Evolutionary conservation across 2,329 filamentous ascomycete species (phyloP).

Genomic region (Exophiala sideris): DNA sequence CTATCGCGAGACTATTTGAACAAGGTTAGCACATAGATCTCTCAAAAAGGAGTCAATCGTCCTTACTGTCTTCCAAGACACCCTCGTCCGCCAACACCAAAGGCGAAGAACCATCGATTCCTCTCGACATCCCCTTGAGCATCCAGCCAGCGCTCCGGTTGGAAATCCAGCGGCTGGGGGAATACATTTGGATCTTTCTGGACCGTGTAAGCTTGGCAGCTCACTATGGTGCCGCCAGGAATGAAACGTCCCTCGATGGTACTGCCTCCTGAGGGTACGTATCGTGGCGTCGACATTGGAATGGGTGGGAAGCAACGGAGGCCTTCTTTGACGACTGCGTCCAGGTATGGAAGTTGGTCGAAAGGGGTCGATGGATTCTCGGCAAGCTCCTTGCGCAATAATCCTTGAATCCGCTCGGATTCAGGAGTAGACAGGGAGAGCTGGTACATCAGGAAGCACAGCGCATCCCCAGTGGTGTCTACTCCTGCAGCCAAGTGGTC

Average conservation of each 20-base stretch:
- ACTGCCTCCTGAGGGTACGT: slow-evolving; percentile 38
- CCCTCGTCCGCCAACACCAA: slow-evolving; percentile 16
- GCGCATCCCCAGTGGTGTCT: slow-evolving; percentile 66
- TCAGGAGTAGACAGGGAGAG: slow-evolving; percentile 56
- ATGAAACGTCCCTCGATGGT: slow-evolving; percentile 34
- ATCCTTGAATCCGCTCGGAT: slow-evolving; percentile 51
- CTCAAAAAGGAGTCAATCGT: not conserved
- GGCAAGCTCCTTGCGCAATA: slow-evolving; percentile 53
- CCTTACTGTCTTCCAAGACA: slow-evolving; percentile 52
- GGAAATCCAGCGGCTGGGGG: slow-evolving; percentile 20
- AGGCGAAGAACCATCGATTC: slow-evolving; percentile 18
- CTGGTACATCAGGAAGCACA: slow-evolving; percentile 70
- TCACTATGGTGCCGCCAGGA: slow-evolving; percentile 32
- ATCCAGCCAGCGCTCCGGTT: slow-evolving; percentile 24
- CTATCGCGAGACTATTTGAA: slow-evolving; percentile 53
- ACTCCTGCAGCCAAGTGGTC: slow-evolving; percentile 71
- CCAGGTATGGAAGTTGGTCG: slow-evolving; percentile 40
- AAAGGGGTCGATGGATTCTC: slow-evolving; percentile 34
- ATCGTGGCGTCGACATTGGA: slow-evolving; percentile 28
- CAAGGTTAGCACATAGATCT: slow-evolving; percentile 3
- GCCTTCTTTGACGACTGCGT: slow-evolving; percentile 47
- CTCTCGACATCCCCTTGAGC: slow-evolving; percentile 5
- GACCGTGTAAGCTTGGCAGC: slow-evolving; percentile 30
- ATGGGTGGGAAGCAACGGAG: slow-evolving; percentile 47
- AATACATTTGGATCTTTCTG: slow-evolving; percentile 28